Conservation (phyloP, 768 basidiomycete species). For the Galerina sulciceps region DNA sequence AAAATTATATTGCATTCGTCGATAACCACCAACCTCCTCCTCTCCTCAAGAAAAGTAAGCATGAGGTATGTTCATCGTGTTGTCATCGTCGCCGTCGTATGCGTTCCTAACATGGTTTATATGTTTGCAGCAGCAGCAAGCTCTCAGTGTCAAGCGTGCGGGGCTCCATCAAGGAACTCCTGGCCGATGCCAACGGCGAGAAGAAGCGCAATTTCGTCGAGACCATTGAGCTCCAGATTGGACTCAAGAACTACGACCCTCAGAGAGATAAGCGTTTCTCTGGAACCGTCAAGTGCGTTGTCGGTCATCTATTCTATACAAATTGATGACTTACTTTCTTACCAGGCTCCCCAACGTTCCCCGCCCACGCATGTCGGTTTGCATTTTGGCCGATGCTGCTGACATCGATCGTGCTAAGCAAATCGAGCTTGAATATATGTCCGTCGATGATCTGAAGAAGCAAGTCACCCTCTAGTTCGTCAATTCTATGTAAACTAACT, state of each 20-base stretch:
- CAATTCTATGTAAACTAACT: neutral
- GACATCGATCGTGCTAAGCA: constrained; percentile 99
- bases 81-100: too few species aligned
- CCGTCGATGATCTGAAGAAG: constrained; percentile 99
- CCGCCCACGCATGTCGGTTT: constrained; percentile 98
- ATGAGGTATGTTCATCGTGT: constrained; percentile 10
- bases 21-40: constrained; percentile 9
- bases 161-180: constrained; percentile 91
- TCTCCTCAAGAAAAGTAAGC: constrained; percentile 15
- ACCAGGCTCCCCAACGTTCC: constrained; percentile 92
- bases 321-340: constrained; percentile 6
- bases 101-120: neutral
- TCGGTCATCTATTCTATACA: neutral
- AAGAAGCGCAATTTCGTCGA: constrained; percentile 94
- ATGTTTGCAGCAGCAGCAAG: constrained; percentile 53
- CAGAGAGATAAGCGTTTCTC: constrained; percentile 99
- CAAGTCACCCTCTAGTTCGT: constrained; percentile 35
- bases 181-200: constrained; percentile 83
- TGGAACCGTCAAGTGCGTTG: constrained; percentile 88
- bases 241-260: constrained; percentile 99
- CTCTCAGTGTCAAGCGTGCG: constrained; percentile 99
- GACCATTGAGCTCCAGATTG: constrained; percentile 96
- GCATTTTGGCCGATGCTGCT: constrained; percentile 98
- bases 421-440: constrained; percentile 98
- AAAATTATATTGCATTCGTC: neutral